Evolutionary conservation across 768 basidiomycete genomes (phyloP).

Genomic region (Panaeolus cyanescens): DNA sequence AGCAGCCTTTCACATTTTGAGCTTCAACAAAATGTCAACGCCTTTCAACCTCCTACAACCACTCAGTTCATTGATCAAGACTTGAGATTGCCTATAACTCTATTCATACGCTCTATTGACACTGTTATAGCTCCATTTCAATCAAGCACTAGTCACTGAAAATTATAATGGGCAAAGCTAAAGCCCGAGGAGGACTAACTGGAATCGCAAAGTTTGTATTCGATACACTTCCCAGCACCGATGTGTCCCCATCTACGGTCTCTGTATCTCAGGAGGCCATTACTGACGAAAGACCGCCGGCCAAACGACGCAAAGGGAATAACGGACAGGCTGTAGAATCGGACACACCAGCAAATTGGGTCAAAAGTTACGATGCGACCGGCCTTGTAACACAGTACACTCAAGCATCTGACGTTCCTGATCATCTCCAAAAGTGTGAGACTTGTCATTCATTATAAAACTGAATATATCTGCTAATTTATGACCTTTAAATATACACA

Average conservation of each 20-base stretch:
- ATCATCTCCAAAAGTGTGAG: conserved; percentile 83
- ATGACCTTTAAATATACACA: conserved; percentile 28
- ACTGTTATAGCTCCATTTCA: background rate
- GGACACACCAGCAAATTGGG: conserved; percentile 23
- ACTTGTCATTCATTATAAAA: conserved; percentile 10
- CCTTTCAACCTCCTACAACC: background rate
- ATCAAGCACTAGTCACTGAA: background rate
- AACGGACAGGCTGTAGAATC: conserved; percentile 19
- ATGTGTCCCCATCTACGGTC: background rate
- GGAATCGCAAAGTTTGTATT: conserved; percentile 47
- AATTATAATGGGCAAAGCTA: conserved; percentile 32
- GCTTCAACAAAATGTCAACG: background rate
- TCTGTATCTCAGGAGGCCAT: background rate
- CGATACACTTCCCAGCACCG: background rate
- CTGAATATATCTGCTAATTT: conserved; percentile 3
- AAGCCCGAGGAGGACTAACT: conserved; percentile 42
- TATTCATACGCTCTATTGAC: background rate
- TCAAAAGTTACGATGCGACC: conserved; percentile 63
- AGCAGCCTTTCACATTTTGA: background rate
- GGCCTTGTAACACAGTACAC: conserved; percentile 75
- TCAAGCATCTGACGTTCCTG: conserved; percentile 67
- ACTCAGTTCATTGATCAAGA: background rate
- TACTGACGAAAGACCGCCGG: conserved; percentile 14
- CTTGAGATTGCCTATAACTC: no score
- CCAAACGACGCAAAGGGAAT: conserved; percentile 37